Evolutionary conservation across 306 rosid genomes (phyloP).

Genomic region (Glycine tomentella): DNA sequence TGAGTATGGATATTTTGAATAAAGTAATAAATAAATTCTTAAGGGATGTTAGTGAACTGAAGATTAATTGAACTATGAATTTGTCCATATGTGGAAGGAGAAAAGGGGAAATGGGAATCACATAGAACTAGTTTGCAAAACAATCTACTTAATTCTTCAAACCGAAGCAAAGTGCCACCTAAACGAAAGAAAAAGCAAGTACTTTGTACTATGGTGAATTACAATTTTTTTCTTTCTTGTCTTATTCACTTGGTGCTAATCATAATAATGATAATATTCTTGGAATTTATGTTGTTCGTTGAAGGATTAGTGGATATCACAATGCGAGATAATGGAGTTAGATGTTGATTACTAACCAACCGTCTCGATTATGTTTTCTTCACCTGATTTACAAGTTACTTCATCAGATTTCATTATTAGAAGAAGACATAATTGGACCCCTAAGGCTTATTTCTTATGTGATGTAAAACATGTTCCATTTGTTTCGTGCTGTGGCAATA

Average conservation of each 20-base stretch:
- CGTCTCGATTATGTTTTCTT: conserved; percentile 2
- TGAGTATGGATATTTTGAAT: not conserved
- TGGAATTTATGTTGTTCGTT: conserved; percentile 33
- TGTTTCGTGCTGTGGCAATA: not conserved
- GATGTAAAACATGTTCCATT: conserved; percentile 8
- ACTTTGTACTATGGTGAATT: not conserved
- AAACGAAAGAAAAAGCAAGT: not conserved
- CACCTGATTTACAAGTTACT: conserved; percentile 21
- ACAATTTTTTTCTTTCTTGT: not conserved
- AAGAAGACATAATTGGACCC: not conserved
- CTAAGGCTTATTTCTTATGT: not conserved
- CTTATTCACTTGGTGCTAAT: conserved; percentile 23
- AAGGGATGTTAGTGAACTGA: conserved; percentile 4
- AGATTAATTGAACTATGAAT: not conserved
- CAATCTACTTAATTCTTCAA: conserved; percentile 51
- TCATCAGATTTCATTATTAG: not conserved
- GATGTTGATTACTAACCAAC: conserved; percentile 2
- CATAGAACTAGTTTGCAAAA: conserved; percentile 41
- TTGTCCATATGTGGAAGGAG: conserved; percentile 1
- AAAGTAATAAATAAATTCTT: not conserved
- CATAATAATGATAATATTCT: conserved; percentile 13
- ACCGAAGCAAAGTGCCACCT: conserved; percentile 48
- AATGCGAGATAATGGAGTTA: not conserved
- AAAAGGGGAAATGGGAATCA: conserved; percentile 4
- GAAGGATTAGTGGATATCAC: conserved; percentile 33